Base-by-base conservation (phyloP, 768 basidiomycete species). In the Hortiboletus flavorubellus region DNA sequence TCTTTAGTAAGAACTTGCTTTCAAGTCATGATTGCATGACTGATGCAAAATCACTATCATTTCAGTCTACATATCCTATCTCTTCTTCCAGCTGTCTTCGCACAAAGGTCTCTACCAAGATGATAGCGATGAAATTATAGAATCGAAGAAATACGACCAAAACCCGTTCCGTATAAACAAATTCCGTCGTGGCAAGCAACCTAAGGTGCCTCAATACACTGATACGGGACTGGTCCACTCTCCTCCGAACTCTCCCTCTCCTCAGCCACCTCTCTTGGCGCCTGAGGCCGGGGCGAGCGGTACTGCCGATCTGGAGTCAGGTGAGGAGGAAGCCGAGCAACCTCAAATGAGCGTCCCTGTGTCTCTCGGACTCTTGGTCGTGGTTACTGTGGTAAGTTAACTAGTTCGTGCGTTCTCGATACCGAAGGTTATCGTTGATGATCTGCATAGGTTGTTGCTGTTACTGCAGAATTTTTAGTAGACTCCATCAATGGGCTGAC, bases 401-500 rank as follows among this genome's bases (percentile, higher is more conserved):
- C 5, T 45, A 35, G 41, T 11, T 49, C 31, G 30, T 38, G 30
- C 8, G 16, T 30, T 30, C 23, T 41, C 5, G 16, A 26, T 33
- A 1, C 7, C 7, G 7, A 39, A 16, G 31, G 18, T 47, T 38
- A 56, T 5, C 8, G 5, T 45, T 18, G 10, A 23, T 21, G 44
- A 35, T 44, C 1, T 23, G 30, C 46, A 11, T 60, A 85, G 84
- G 65, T 76, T 18, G 80, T 85, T 6, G 79, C 80, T 3, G 69
- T 83, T 3, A 84, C 80, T 8, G 83, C 83, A 1, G 84, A 86
- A 43, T 78, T 77, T 49, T 79, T 98, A 5, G 91, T 98, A 5
- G 83, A 81, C 62, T 91, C 91, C 4, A 95, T 97, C 60, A 74
- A 81, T 57, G 91, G 91, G 12, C 65, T 98, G 37, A 87, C 89